Evolutionary conservation across 176 grass and related monocot species (phyloP).

Genomic region (Chloris gayana): DNA sequence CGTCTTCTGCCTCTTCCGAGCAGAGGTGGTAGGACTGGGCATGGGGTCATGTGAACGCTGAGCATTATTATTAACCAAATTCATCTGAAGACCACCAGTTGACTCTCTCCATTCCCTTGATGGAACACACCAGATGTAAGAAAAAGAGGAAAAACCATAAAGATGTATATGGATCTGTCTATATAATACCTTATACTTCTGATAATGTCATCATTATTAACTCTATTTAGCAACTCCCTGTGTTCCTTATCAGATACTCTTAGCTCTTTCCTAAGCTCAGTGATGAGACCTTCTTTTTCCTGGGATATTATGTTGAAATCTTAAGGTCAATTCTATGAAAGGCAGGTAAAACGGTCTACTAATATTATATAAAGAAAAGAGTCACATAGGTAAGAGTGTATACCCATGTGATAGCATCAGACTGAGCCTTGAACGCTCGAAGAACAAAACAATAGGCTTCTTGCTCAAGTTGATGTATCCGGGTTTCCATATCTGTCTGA

Average conservation of each 20-base stretch:
- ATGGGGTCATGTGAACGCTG: constrained; percentile 53
- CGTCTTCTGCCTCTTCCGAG: constrained; percentile 79
- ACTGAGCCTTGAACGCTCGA: constrained; percentile 81
- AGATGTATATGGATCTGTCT: background rate
- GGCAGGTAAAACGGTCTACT: background rate
- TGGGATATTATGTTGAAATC: constrained; percentile 33
- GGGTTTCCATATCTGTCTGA: constrained; percentile 70
- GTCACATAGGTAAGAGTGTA: background rate
- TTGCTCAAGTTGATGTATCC: constrained; percentile 87
- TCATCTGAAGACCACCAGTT: constrained; percentile 48
- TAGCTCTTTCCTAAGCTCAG: constrained; percentile 78
- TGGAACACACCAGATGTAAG: background rate
- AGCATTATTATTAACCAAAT: constrained; percentile 46
- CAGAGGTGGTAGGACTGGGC: constrained; percentile 75
- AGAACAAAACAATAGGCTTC: constrained; percentile 87
- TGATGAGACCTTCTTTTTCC: constrained; percentile 86
- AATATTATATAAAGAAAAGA: constrained; percentile 9
- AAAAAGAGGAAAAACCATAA: background rate
- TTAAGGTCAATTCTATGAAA: background rate
- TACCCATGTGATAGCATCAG: constrained; percentile 85
- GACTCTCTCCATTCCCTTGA: constrained; percentile 42
- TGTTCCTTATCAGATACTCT: constrained; percentile 79
- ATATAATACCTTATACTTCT: constrained; percentile 65
- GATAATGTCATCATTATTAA: constrained; percentile 77
- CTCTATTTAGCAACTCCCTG: constrained; percentile 62